A percentile compares a stretch with the other conserved stretches of the same genome.
Conservation (phyloP, 306 rosid species). For the Inga leiocalycina region DNA sequence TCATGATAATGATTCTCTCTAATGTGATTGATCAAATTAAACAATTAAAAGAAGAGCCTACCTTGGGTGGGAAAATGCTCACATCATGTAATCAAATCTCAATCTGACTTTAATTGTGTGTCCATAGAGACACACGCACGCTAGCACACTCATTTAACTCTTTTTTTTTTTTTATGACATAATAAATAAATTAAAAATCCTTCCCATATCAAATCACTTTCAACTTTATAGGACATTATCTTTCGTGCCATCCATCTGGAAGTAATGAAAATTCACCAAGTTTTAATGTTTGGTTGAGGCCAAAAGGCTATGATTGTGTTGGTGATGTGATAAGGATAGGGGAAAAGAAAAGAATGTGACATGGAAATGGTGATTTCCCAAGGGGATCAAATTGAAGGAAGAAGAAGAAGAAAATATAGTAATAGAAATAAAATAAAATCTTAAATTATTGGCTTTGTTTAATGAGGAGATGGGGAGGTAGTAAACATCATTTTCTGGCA, state of each 20-base stretch:
- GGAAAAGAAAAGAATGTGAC: slow-evolving; percentile 39
- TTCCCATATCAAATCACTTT: not conserved
- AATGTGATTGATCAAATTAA: slow-evolving; percentile 23
- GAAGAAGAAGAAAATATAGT: not conserved
- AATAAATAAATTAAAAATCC: slow-evolving; percentile 12
- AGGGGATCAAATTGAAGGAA: slow-evolving; percentile 15
- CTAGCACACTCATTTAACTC: not conserved
- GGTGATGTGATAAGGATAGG: slow-evolving; percentile 43
- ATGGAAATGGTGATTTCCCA: slow-evolving; percentile 47
- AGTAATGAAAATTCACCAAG: slow-evolving; percentile 25
- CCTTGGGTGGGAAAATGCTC: slow-evolving; percentile 41
- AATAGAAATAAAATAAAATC: not conserved
- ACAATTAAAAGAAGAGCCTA: slow-evolving; percentile 31
- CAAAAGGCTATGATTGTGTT: slow-evolving; percentile 45
- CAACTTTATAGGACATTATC: slow-evolving; percentile 24
- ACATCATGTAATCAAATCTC: slow-evolving; percentile 40
- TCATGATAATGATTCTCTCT: slow-evolving; percentile 57
- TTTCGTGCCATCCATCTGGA: slow-evolving; percentile 41
- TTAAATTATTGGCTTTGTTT: slow-evolving; percentile 27
- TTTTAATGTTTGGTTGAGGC: slow-evolving; percentile 32
- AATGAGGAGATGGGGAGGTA: slow-evolving; percentile 26
- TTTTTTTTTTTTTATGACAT: not conserved
- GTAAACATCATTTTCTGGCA: slow-evolving; percentile 45
- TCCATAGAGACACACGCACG: not conserved
- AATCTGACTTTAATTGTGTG: slow-evolving; percentile 36